Conservation (phyloP, 2,329 filamentous ascomycete species). For the Xylogone sp. region DNA sequence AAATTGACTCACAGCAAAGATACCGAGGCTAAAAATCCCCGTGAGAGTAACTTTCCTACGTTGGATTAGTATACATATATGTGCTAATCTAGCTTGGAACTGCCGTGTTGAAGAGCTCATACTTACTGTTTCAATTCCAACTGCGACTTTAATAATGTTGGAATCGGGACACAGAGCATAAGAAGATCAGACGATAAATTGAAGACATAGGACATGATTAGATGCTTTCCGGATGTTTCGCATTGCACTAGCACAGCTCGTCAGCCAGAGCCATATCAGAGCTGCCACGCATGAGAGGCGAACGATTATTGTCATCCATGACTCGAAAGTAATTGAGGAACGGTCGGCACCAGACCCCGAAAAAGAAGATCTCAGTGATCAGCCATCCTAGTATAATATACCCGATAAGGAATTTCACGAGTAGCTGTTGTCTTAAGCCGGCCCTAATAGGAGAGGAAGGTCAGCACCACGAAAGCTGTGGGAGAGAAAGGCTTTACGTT, state of each 20-base stretch:
- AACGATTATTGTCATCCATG: no score
- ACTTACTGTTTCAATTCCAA: constrained; percentile 1
- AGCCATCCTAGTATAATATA: constrained; percentile 46
- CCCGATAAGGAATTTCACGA: constrained; percentile 41
- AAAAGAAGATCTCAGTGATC: constrained; percentile 16
- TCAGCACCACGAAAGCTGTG: not conserved
- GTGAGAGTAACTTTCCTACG: constrained; percentile 45
- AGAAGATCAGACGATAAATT: constrained; percentile 54
- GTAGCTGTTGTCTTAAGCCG: constrained; percentile 14
- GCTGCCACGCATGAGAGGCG: no score
- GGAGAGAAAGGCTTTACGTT: constrained; percentile 12
- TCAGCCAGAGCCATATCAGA: no score
- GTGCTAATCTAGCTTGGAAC: constrained; percentile 30
- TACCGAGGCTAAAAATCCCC: constrained; percentile 37
- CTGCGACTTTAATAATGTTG: constrained; percentile 24
- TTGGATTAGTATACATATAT: constrained; percentile 32
- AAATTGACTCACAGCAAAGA: constrained; percentile 35
- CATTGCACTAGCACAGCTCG: constrained; percentile 35
- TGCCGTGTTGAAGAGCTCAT: not conserved
- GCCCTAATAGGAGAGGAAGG: no score
- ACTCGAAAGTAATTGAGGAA: constrained; percentile 44
- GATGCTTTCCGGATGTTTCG: constrained; percentile 48
- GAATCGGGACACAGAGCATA: constrained; percentile 53
- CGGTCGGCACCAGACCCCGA: constrained; percentile 46
- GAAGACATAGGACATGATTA: constrained; percentile 52